phyloP scores from a whole-genome alignment of 257 asterid genomes.

The Oldenlandia corymbosa region DNA sequence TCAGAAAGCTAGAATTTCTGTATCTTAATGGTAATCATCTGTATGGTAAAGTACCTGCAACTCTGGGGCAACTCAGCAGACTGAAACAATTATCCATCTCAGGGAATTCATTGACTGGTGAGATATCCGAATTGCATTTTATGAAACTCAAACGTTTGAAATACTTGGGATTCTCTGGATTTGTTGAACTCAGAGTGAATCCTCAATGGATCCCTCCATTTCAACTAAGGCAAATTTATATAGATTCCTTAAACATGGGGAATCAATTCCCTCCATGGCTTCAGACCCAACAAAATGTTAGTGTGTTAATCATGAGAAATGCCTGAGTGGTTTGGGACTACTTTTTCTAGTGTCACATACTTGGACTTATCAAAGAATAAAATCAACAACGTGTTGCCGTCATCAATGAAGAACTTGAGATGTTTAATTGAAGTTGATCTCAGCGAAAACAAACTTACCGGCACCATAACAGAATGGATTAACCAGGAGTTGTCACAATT shows the following conservation, averaged over 20 bases:
- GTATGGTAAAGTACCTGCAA: background rate
- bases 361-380: slow-evolving; percentile 17
- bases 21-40: slow-evolving; percentile 3
- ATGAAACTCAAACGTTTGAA: background rate
- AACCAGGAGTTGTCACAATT: background rate
- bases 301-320: background rate
- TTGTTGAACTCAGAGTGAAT: slow-evolving; percentile 8
- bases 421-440: background rate
- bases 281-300: slow-evolving; percentile 5
- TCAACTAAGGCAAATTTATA: slow-evolving; percentile 5
- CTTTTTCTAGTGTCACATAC: background rate
- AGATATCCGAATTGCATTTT: slow-evolving; percentile 13
- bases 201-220: slow-evolving; percentile 23
- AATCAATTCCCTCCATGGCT: slow-evolving; percentile 20
- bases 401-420: background rate
- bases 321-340: slow-evolving; percentile 16
- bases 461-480: background rate
- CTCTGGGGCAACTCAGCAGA: slow-evolving; percentile 9
- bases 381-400: background rate
- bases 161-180: background rate
- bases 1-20: background rate
- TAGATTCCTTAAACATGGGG: slow-evolving; percentile 8
- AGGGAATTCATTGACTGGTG: slow-evolving; percentile 9
- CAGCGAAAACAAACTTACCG: background rate
- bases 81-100: background rate